Evolutionary conservation across 2,329 filamentous ascomycete species (phyloP).

Genomic region (Knufia fluminis): DNA sequence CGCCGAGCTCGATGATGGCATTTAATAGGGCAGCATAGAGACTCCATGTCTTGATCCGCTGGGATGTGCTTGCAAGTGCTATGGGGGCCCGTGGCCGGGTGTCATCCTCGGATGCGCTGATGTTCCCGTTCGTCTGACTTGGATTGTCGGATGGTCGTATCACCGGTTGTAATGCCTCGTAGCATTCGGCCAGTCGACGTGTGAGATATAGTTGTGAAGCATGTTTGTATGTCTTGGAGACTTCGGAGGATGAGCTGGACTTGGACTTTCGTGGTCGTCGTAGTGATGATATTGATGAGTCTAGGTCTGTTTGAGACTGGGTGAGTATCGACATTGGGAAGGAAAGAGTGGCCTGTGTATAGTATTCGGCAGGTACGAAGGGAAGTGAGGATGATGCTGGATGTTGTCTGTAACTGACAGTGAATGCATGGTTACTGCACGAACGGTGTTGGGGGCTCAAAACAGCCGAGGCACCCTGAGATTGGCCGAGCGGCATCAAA

Average conservation of each 20-base stretch:
- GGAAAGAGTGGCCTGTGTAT: no score
- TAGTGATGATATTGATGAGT: conserved; percentile 61
- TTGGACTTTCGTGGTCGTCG: conserved; percentile 47
- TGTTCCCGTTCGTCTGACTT: conserved; percentile 31
- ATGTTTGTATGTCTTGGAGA: conserved; percentile 89
- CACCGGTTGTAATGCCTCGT: conserved; percentile 74
- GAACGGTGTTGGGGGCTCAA: no score
- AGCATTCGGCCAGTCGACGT: conserved; percentile 79
- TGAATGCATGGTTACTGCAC: neutral
- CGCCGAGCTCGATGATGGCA: conserved; percentile 76
- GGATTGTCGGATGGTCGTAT: conserved; percentile 46
- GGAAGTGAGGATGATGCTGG: neutral
- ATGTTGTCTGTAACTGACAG: neutral
- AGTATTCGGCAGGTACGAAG: neutral
- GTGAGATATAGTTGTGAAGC: conserved; percentile 91
- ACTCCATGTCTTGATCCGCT: conserved; percentile 92
- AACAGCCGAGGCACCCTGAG: no score
- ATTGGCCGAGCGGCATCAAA: no score
- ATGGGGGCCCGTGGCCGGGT: conserved; percentile 58
- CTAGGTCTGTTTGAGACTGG: conserved; percentile 37
- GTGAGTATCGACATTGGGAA: conserved; percentile 22
- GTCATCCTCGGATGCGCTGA: conserved; percentile 30
- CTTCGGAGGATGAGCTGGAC: conserved; percentile 38
- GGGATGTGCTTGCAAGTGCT: conserved; percentile 67
- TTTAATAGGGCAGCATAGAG: conserved; percentile 91